Conservation (phyloP, 345 rosid species). For the Rhodamnia rubescens region DNA sequence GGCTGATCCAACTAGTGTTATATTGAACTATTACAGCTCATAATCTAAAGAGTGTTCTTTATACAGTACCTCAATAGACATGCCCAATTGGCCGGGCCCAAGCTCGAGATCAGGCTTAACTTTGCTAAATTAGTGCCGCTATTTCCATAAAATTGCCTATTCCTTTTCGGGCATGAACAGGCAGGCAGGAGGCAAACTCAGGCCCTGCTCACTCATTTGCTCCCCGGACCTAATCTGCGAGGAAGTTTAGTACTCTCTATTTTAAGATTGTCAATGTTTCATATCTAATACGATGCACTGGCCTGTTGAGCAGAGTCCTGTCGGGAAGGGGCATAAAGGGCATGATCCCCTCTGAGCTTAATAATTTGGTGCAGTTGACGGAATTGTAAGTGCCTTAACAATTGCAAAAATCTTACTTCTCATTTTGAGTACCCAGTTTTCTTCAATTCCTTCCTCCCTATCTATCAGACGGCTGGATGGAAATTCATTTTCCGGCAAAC, state of each 20-base stretch:
- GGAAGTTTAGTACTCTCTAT: not conserved
- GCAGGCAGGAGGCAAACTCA: not conserved
- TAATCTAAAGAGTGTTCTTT: not conserved
- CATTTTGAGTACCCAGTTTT: not conserved
- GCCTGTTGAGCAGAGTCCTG: conserved; percentile 43
- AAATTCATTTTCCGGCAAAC: conserved; percentile 49
- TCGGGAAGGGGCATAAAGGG: conserved; percentile 64
- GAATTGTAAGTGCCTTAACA: conserved; percentile 56
- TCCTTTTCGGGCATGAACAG: not conserved
- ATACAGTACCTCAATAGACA: not conserved
- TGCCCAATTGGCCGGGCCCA: not conserved
- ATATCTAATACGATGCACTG: not conserved
- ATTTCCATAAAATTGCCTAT: not conserved
- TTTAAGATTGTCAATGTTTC: not conserved
- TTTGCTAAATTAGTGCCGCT: not conserved
- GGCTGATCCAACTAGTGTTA: not conserved
- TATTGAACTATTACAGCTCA: not conserved
- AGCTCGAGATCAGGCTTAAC: not conserved
- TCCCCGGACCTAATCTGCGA: not conserved
- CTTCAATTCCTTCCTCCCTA: not conserved
- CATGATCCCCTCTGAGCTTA: conserved; percentile 51
- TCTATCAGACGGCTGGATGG: conserved; percentile 76
- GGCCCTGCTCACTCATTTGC: not conserved
- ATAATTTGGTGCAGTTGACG: conserved; percentile 48
- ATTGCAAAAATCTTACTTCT: not conserved